Evolutionary conservation across 352 stramenopile genomes (phyloP).

Genomic region (Phytophthora pini): DNA sequence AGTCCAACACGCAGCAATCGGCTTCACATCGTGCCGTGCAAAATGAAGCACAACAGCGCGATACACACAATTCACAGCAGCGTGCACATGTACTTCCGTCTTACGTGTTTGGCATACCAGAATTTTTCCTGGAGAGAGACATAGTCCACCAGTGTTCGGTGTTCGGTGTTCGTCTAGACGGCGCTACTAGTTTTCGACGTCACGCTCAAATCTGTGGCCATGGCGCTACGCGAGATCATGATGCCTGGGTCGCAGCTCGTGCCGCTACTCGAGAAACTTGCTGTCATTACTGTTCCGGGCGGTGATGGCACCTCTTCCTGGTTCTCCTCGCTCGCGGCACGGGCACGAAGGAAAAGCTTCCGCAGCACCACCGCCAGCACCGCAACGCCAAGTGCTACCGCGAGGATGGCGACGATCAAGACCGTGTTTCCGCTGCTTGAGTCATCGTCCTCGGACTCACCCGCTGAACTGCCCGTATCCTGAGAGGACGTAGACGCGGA

Average conservation of each 20-base stretch:
- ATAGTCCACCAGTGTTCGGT: background rate
- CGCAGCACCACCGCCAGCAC: constrained; percentile 63
- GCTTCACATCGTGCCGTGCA: background rate
- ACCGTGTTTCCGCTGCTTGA: constrained; percentile 40
- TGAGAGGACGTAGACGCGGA: background rate
- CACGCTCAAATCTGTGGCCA: constrained; percentile 5
- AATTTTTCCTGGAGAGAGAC: background rate
- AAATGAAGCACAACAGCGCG: constrained; percentile 1
- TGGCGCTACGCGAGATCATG: constrained; percentile 13
- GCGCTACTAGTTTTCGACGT: constrained; percentile 9
- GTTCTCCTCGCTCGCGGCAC: constrained; percentile 46
- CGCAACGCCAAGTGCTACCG: constrained; percentile 58
- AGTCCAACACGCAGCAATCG: background rate
- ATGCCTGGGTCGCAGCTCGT: constrained; percentile 4
- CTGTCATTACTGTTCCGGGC: constrained; percentile 17
- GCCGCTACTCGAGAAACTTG: constrained; percentile 17
- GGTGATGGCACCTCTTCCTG: constrained; percentile 43
- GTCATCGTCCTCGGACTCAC: constrained; percentile 6
- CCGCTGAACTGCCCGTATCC: background rate
- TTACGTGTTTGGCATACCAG: constrained; percentile 3
- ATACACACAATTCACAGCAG: constrained; percentile 1
- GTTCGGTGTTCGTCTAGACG: constrained; percentile 6
- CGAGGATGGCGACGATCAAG: constrained; percentile 69
- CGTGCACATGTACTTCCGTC: background rate
- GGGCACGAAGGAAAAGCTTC: constrained; percentile 62